Base-by-base conservation (phyloP, 1,139 yeast species). In the Pichia inconspicua region DNA sequence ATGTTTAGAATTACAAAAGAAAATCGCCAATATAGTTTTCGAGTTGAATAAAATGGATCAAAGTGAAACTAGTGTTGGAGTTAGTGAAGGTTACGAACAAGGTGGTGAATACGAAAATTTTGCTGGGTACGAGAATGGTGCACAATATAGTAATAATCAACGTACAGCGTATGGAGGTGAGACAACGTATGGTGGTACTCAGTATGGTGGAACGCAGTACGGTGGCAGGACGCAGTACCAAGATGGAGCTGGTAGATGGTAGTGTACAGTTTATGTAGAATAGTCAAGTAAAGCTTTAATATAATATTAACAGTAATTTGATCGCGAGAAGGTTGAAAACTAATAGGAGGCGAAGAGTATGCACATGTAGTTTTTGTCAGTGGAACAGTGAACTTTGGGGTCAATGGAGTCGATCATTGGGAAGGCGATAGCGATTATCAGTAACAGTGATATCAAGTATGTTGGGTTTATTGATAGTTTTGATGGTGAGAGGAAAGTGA, bases 401-500 rank as follows among this genome's bases (percentile, higher is more conserved):
- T n/a, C n/a, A 5, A 50, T 50, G 53, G 53, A 50, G 22, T 46
- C 47, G 14, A 46, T 57, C 42, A 60, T 60, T 59, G 99, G 98
- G 30, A 89, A 88, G 67, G 85, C 95, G 49, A 90, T 92, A 59
- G 84, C 96, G 38, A 75, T 92, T 66, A 80, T 89, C 58, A 86
- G 97, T 53, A 84, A 82, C 61, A 85, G 89, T 59, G 95, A 92
- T 45, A 85, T 88, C 58, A 80, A 89, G 57, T 90, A 89, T 64
- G 94, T 89, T 48, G 99, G 99, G 40, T 70, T 80, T 27, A 75
- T 92, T 62, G 90, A 88, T 56, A 84, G 80, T 55, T 87, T 94
- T 62, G 89, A 89, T 65, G 94, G 96, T 19, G 90, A 85, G 51
- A 87, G 86, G 56, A 88, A 96, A 54, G 89, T 97, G 1, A 95